Base-by-base conservation (phyloP, 805 yeast species). In the Komagataella phaffii region DNA sequence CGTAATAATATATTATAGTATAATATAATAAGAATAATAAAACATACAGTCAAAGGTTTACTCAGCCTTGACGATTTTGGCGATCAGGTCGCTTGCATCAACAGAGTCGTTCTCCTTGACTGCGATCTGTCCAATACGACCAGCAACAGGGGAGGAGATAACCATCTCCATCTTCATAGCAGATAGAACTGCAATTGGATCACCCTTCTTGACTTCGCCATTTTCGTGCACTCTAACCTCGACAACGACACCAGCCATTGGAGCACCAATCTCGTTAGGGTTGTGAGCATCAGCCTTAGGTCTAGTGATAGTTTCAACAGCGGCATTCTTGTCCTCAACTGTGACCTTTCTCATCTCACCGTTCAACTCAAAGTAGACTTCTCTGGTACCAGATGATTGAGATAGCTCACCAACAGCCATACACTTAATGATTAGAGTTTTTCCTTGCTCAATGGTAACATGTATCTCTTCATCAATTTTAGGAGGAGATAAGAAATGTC, bases 131-230 rank as follows among this genome's bases (percentile, higher is more conserved):
- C 84, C 82, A 55, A 93, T 80, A 64, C 77, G 80, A 67, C 99
- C 99, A 53, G 83, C 76, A 54, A 81, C 85, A 52, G 95, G 95
- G 19, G 99, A 91, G 66, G 88, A 80, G 61, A 91, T 90, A 50
- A 93, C 95, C 97, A 93, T 93, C 75, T 93, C 99, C 99, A 91
- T 91, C 80, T 91, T 91, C 99, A 91, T 91, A 57, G 99, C 99
- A 65, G 91, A 81, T 65, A 91, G 77, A 23, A 91, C 96, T 55
- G 95, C 95, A 57, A 91, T 68, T 40, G 96, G 90, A 65, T 91
- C 96, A 58, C 99, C 99, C 80, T 91, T 91, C 79, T 88, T 88
- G 58, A 93, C 96, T 57, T 84, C 85, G 51, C 82, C 77, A 55
- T 95, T 96, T 59, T 80, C 79, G 74, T 88, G 87, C 56, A 89